A percentile compares a stretch with the other conserved stretches of the same genome.
phyloP scores from a whole-genome alignment of 495 filamentous ascomycete genomes.

The Stereocaulon alpinum region DNA sequence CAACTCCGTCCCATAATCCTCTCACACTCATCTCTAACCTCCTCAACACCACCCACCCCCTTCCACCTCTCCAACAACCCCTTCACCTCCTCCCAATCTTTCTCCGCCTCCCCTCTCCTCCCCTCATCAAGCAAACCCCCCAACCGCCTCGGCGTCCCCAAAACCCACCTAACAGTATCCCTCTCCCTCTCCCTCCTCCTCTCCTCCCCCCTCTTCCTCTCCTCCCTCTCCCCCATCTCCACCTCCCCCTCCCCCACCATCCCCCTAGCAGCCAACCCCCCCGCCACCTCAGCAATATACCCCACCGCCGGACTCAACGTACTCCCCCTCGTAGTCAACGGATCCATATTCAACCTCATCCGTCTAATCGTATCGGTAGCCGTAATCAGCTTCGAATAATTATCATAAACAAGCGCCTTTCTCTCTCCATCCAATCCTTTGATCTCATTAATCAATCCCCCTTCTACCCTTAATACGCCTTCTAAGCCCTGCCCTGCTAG shows the following conservation, averaged over 20 bases:
- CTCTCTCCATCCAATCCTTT: constrained; percentile 85
- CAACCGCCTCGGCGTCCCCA: constrained; percentile 47
- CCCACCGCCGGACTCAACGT: constrained; percentile 68
- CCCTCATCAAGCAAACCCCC: constrained; percentile 38
- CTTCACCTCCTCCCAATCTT: constrained; percentile 47
- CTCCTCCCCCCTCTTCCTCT: constrained; percentile 22
- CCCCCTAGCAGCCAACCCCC: constrained; percentile 46
- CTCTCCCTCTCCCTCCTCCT: constrained; percentile 44
- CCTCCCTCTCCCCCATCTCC: constrained; percentile 30
- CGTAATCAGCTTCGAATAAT: constrained; percentile 89
- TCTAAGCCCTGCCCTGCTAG: constrained; percentile 32
- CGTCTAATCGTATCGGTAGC: constrained; percentile 91
- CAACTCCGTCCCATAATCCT: constrained; percentile 34
- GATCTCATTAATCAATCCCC: constrained; percentile 61
- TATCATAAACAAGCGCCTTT: constrained; percentile 96
- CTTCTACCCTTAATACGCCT: constrained; percentile 54
- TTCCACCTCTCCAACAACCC: constrained; percentile 43
- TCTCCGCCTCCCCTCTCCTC: constrained; percentile 43
- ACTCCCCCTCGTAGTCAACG: constrained; percentile 55
- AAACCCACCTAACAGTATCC: constrained; percentile 61
- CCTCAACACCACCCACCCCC: constrained; percentile 48
- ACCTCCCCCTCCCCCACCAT: constrained; percentile 35
- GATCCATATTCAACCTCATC: constrained; percentile 69
- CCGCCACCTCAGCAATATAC: constrained; percentile 71
- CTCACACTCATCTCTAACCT: constrained; percentile 50